A percentile compares a stretch with the other conserved stretches of the same genome.
Evolutionary conservation across 2,329 filamentous ascomycete genomes (phyloP).

Genomic region (Aureobasidium sp.): DNA sequence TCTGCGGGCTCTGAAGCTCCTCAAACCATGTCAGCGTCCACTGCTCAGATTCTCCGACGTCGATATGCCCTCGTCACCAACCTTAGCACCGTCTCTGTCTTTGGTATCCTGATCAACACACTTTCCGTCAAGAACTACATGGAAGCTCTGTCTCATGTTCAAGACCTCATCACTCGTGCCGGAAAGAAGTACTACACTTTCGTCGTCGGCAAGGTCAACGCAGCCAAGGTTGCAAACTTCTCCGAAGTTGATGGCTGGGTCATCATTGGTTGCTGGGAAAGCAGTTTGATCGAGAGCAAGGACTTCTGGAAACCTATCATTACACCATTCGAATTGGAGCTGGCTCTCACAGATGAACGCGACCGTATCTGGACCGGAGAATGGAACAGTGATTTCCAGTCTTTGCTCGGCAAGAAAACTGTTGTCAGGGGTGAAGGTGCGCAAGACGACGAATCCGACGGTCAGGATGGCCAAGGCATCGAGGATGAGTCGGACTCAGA

Average conservation of each 20-base stretch:
- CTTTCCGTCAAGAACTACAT: slow-evolving; percentile 89
- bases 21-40: slow-evolving; percentile 41
- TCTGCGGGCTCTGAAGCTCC: slow-evolving; percentile 20
- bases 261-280: slow-evolving; percentile 97
- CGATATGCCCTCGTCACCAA: slow-evolving; percentile 82
- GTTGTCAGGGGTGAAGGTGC: slow-evolving; percentile 21
- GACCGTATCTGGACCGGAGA: slow-evolving; percentile 76
- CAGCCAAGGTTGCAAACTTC: slow-evolving; percentile 94
- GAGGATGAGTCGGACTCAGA: slow-evolving; percentile 64
- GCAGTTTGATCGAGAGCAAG: slow-evolving; percentile 79
- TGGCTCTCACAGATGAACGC: slow-evolving; percentile 68
- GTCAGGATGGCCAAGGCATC: slow-evolving; percentile 41
- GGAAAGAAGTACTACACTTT: slow-evolving; percentile 96
- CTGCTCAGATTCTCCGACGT: slow-evolving; percentile 60
- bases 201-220: slow-evolving; percentile 92
- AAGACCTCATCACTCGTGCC: slow-evolving; percentile 62
- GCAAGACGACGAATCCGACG: slow-evolving; percentile 28
- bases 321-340: slow-evolving; percentile 85
- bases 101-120: slow-evolving; percentile 94
- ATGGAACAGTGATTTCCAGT: slow-evolving; percentile 83
- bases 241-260: slow-evolving; percentile 94
- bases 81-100: slow-evolving; percentile 72
- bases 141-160: slow-evolving; percentile 66
- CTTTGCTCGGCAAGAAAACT: slow-evolving; percentile 44
- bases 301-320: slow-evolving; percentile 84